A percentile compares a stretch with the other conserved stretches of the same genome.
These are phyloP conservation scores for Drechmeria coniospora DNA, from an alignment of 2,329 filamentous ascomycete species.

Conservation along the genomic window DNA sequence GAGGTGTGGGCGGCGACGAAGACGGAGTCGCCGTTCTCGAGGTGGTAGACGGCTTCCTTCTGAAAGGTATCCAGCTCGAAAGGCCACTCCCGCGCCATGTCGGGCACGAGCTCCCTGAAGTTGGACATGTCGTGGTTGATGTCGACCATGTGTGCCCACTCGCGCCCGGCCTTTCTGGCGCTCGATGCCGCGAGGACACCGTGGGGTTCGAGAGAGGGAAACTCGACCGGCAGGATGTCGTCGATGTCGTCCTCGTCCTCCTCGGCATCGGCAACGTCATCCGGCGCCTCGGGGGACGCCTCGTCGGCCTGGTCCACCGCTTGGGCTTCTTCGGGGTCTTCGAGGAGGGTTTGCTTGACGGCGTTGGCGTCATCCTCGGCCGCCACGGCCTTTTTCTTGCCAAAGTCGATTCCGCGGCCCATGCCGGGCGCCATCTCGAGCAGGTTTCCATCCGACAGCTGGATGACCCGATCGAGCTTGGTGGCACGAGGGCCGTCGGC, in stretches of 20 bases:
- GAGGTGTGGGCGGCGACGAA: constrained; percentile 97
- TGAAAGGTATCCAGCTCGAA: constrained; percentile 98
- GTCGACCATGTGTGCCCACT: constrained; percentile 99
- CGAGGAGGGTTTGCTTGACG: constrained; percentile 46
- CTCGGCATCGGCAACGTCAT: constrained; percentile 16
- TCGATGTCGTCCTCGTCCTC: constrained; percentile 58
- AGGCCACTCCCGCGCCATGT: constrained; percentile 92
- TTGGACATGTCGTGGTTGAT: constrained; percentile 88
- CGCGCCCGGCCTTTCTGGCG: constrained; percentile 58
- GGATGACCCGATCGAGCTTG: constrained; percentile 72
- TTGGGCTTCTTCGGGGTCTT: constrained; percentile 28
- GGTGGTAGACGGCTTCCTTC: constrained; percentile 94
- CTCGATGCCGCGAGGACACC: constrained; percentile 58
- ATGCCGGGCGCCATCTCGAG: constrained; percentile 75
- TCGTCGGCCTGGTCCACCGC: constrained; percentile 14
- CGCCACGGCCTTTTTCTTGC: constrained; percentile 37
- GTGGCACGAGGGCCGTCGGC: constrained; percentile 28
- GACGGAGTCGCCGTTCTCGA: constrained; percentile 91
- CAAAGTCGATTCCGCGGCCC: constrained; percentile 59
- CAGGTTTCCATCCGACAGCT: constrained; percentile 65
- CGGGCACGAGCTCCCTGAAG: constrained; percentile 80
- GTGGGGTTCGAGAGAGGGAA: constrained; percentile 76
- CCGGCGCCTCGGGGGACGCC: constrained; percentile 8
- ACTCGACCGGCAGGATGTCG: constrained; percentile 76
- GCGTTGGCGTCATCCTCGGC: constrained; percentile 51